Percentiles rank a stretch among this genome's conserved stretches.
Evolutionary conservation across 208 protist genomes (phyloP).

Genomic region (Trypanosoma lewisi): DNA sequence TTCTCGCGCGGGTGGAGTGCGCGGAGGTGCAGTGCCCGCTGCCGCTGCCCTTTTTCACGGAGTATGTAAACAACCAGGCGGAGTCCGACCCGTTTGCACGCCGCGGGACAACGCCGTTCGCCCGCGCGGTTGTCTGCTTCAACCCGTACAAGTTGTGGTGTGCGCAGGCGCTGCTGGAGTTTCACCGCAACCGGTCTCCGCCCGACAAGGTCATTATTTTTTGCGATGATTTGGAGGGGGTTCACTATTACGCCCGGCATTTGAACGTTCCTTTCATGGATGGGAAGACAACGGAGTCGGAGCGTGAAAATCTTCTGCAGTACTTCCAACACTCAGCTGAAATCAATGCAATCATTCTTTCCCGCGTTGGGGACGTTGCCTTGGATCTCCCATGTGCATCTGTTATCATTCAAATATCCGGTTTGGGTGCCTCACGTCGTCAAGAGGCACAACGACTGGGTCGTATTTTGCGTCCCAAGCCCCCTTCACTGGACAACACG

Average conservation of each 20-base stretch:
- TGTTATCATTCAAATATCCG: constrained; percentile 99
- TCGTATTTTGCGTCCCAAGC: constrained; percentile 94
- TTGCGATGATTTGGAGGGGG: constrained; percentile 84
- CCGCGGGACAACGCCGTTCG: constrained; percentile 14
- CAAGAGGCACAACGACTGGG: constrained; percentile 98
- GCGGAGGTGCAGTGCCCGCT: constrained; percentile 97
- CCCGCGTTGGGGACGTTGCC: constrained; percentile 96
- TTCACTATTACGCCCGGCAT: constrained; percentile 80
- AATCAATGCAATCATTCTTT: constrained; percentile 97
- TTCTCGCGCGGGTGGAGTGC: constrained; percentile 98
- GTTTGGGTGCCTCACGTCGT: constrained; percentile 93
- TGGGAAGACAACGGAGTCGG: constrained; percentile 70
- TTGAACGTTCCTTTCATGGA: constrained; percentile 89
- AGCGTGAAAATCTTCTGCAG: constrained; percentile 80
- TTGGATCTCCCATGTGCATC: constrained; percentile 98
- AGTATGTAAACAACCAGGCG: constrained; percentile 37
- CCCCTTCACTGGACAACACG: constrained; percentile 91
- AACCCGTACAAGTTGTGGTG: constrained; percentile 92
- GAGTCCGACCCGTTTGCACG: constrained; percentile 5
- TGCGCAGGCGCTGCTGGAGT: constrained; percentile 92
- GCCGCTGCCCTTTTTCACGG: constrained; percentile 67
- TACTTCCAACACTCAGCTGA: constrained; percentile 79
- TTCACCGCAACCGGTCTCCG: constrained; percentile 93
- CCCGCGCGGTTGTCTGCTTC: constrained; percentile 61
- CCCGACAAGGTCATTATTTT: constrained; percentile 93